These are phyloP conservation scores for Yamadazyma pseudoaaseri DNA, from an alignment of 1,139 yeast genomes.

Conservation along the genomic window DNA sequence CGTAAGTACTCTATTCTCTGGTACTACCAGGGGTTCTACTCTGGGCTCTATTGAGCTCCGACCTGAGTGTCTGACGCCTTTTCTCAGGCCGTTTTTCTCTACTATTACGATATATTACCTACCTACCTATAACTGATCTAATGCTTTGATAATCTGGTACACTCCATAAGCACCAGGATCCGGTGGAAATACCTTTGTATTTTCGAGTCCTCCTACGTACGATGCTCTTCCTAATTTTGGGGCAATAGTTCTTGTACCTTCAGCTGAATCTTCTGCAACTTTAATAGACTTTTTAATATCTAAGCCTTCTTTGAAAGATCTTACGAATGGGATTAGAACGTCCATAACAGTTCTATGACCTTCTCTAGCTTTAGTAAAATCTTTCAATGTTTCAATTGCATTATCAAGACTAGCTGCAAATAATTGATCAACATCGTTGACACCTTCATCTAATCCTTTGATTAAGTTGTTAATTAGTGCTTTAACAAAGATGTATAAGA, in stretches of 20 bases:
- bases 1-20: too few species aligned
- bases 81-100: too few species aligned
- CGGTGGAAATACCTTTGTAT: slow-evolving; percentile 30
- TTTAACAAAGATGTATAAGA: slow-evolving; percentile 45
- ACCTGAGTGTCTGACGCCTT: too few species aligned
- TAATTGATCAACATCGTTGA: slow-evolving; percentile 17
- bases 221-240: slow-evolving; percentile 51
- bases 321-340: slow-evolving; percentile 49
- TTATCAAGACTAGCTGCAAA: slow-evolving; percentile 27
- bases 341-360: slow-evolving; percentile 57
- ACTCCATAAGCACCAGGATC: slow-evolving; percentile 46
- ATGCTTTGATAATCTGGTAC: slow-evolving; percentile 22
- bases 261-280: slow-evolving; percentile 39
- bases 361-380: slow-evolving; percentile 46
- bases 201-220: slow-evolving; percentile 36
- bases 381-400: slow-evolving; percentile 33
- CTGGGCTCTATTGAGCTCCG: too few species aligned
- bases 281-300: slow-evolving; percentile 28
- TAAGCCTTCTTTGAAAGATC: slow-evolving; percentile 22
- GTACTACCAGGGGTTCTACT: too few species aligned
- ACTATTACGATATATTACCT: too few species aligned
- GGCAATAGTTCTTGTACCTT: slow-evolving; percentile 35
- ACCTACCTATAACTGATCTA: slow-evolving; percentile 8
- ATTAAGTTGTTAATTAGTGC: slow-evolving; percentile 37
- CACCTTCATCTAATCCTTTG: slow-evolving; percentile 14